These are phyloP conservation scores for Fusarium sp. DNA, from an alignment of 2,329 filamentous ascomycete genomes.

Conservation along the genomic window DNA sequence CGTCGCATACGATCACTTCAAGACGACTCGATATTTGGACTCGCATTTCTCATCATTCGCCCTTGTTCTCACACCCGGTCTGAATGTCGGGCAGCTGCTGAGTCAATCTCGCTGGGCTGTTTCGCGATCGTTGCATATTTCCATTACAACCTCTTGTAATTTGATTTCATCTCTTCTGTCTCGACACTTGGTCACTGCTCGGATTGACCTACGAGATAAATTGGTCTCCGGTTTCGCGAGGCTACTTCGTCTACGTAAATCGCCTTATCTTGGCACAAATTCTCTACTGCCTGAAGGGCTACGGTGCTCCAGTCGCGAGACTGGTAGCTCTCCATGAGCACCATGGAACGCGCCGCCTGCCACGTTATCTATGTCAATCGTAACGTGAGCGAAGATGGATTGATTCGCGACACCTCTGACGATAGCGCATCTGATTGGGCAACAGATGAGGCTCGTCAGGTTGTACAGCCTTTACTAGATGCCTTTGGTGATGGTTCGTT, in stretches of 20 bases:
- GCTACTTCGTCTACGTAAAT: conserved; percentile 19
- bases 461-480: conserved; percentile 64
- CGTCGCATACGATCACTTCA: conserved; percentile 17
- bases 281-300: conserved; percentile 56
- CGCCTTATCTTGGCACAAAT: conserved; percentile 39
- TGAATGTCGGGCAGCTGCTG: conserved; percentile 39
- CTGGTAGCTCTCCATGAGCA: conserved; percentile 68
- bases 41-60: background rate
- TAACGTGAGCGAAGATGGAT: conserved; percentile 61
- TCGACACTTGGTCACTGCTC: conserved; percentile 5
- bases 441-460: conserved; percentile 59
- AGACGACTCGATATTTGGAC: conserved; percentile 1
- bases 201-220: conserved; percentile 14
- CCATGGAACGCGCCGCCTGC: conserved; percentile 69
- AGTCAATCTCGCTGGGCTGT: conserved; percentile 24
- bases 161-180: background rate
- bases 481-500: conserved; percentile 66
- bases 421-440: conserved; percentile 49
- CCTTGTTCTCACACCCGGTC: background rate
- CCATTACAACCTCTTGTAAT: conserved; percentile 9
- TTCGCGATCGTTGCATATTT: conserved; percentile 29
- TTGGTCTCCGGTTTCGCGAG: conserved; percentile 39
- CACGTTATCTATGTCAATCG: conserved; percentile 73
- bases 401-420: conserved; percentile 52
- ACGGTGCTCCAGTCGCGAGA: conserved; percentile 71